phyloP scores from a whole-genome alignment of 2,329 filamentous ascomycete genomes.

The Colletotrichum acutatum region DNA sequence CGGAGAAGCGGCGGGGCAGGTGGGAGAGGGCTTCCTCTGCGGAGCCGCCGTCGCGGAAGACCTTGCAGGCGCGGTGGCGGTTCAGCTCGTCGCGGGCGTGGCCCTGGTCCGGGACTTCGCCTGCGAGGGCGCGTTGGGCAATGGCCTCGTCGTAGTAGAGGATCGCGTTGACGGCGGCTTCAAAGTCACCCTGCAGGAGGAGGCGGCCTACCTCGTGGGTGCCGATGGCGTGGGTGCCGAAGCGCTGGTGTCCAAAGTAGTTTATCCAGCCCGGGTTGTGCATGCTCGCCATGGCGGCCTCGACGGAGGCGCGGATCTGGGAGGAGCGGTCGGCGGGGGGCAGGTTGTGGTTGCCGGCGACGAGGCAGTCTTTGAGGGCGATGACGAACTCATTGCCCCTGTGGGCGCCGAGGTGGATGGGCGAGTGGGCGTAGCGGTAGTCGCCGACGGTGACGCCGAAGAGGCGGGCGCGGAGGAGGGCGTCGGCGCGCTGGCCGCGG shows the following conservation, averaged over 20 bases:
- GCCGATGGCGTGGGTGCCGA: constrained; percentile 86
- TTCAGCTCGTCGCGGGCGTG: constrained; percentile 80
- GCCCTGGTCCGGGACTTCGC: constrained; percentile 51
- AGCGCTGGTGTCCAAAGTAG: constrained; percentile 97
- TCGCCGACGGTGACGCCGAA: constrained; percentile 79
- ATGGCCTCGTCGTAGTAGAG: constrained; percentile 76
- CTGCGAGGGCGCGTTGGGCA: constrained; percentile 55
- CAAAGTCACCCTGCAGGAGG: constrained; percentile 84
- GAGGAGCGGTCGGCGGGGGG: constrained; percentile 37
- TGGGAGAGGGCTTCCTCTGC: constrained; percentile 69
- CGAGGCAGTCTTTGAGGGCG: constrained; percentile 85
- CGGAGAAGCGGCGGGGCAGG: constrained; percentile 84
- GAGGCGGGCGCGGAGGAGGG: constrained; percentile 72
- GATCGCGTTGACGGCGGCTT: constrained; percentile 82
- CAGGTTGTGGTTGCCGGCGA: constrained; percentile 48
- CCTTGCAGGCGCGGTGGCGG: constrained; percentile 81
- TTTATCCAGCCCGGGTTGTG: constrained; percentile 88
- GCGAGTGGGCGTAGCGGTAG: constrained; percentile 78
- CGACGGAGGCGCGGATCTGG: constrained; percentile 52
- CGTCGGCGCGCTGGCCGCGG: constrained; percentile 60
- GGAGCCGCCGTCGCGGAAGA: constrained; percentile 72
- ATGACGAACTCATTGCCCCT: constrained; percentile 93
- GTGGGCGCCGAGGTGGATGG: constrained; percentile 85
- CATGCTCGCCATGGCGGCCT: constrained; percentile 73
- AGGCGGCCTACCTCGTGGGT: constrained; percentile 88